Base-by-base conservation (phyloP, 805 yeast species). In the Candida pseudofarinosa region DNA sequence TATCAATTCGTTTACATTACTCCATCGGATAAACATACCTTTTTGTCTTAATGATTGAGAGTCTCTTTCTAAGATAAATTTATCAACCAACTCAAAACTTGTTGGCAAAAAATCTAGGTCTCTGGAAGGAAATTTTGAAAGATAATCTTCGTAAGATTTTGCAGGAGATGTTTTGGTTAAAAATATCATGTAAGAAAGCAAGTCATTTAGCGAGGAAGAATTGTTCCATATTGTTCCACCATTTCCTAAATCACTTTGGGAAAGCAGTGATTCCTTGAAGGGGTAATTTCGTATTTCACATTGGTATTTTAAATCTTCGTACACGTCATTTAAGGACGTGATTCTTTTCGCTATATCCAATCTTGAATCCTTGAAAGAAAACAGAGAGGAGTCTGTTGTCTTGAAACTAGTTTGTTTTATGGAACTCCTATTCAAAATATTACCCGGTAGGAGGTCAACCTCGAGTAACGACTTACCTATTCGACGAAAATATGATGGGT, bases 381-480 rank as follows among this genome's bases (percentile, higher is more conserved):
- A 23, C 28, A 23, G 28, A 10, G 28, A 23, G 10, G 28, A 23
- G 10, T 23, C 28, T n/a, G n/a, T n/a, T n/a, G n/a, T n/a, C 6
- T 23, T 10, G 10, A 23, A 26, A 40, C 74, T 65, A 26, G 80
- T 55, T 43, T 72, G 73, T 3, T 50, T 52, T 7, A 82, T 37
- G 0, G 63, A 63, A 1, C 52, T 41, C 18, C 89, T 62, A 56
- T 90, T 89, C 6, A 63, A 26, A 10, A 91, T 83, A 58, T 73
- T 64, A n/a, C 66, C 71, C 0, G 88, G 81, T 4, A 70, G 51
- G 1, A 83, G 63, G 58, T 91, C 97, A 12, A 89, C 55, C 56
- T 91, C 98, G 4, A 88, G 56, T 7, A 81, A 63, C 3, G 83
- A 71, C 45, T 78, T 68, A 0, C 89, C 85, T 41, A 80, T 76